phyloP scores from a whole-genome alignment of 257 asterid genomes.

The Lavandula angustifolia region DNA sequence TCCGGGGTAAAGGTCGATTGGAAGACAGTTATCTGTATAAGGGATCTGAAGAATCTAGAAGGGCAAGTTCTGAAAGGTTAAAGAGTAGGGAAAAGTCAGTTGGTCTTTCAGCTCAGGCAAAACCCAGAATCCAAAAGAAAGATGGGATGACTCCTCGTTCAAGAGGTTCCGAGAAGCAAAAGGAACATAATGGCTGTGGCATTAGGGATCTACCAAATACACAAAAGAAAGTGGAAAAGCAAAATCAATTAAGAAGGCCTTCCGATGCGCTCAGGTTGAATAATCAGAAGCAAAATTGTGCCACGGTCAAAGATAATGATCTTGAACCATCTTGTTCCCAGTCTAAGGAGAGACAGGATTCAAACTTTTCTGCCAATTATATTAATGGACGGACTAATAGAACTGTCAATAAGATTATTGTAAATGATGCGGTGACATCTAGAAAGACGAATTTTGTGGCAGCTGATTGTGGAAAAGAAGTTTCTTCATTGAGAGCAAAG shows the following conservation, averaged over 20 bases:
- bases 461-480: slow-evolving; percentile 63
- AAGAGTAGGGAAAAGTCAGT: slow-evolving; percentile 63
- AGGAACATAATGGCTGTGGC: slow-evolving; percentile 42
- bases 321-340: slow-evolving; percentile 46
- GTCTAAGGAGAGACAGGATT: slow-evolving; percentile 50
- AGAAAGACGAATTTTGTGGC: slow-evolving; percentile 53
- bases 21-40: slow-evolving; percentile 42
- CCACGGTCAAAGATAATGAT: slow-evolving; percentile 45
- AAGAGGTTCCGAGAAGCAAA: slow-evolving; percentile 54
- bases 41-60: slow-evolving; percentile 57
- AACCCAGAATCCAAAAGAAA: slow-evolving; percentile 58
- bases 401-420: slow-evolving; percentile 62
- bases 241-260: slow-evolving; percentile 45
- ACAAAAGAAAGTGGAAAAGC: slow-evolving; percentile 57
- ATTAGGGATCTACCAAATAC: slow-evolving; percentile 45
- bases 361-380: slow-evolving; percentile 42
- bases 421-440: slow-evolving; percentile 50
- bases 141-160: slow-evolving; percentile 46
- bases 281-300: slow-evolving; percentile 84
- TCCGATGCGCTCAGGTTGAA: slow-evolving; percentile 77
- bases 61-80: slow-evolving; percentile 48
- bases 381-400: slow-evolving; percentile 44
- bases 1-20: slow-evolving; percentile 45
- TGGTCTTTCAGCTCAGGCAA: slow-evolving; percentile 57
- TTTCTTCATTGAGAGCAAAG: slow-evolving; percentile 47